These are phyloP conservation scores for Nemania sp. DNA, from an alignment of 2,329 filamentous ascomycete genomes.

Conservation along the genomic window DNA sequence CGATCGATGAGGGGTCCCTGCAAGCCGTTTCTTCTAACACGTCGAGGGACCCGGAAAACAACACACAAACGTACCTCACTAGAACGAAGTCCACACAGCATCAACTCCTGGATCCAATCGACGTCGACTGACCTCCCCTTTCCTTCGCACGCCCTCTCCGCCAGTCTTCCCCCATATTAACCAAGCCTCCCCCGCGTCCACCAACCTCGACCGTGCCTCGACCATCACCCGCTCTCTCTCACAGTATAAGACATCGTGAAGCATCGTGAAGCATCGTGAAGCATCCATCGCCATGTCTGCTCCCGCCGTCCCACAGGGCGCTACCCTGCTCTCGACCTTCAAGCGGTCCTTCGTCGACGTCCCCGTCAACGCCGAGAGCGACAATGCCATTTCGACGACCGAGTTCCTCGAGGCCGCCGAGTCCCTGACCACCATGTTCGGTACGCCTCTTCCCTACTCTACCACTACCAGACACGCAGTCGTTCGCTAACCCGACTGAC, in stretches of 20 bases:
- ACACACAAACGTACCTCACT: not conserved
- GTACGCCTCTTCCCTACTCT: conserved; percentile 51
- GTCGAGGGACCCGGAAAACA: conserved; percentile 3
- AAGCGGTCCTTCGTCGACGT: conserved; percentile 85
- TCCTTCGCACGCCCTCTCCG: not conserved
- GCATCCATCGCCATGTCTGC: conserved; percentile 55
- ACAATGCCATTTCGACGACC: conserved; percentile 77
- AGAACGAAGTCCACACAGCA: no score
- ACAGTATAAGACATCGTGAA: no score
- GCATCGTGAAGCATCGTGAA: not conserved
- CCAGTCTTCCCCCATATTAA: not conserved
- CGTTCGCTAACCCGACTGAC: conserved; percentile 9
- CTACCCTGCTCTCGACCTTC: conserved; percentile 85
- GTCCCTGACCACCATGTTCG: conserved; percentile 84
- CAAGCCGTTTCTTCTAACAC: not conserved
- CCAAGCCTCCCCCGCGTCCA: not conserved
- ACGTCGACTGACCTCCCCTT: conserved; percentile 25
- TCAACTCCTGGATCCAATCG: conserved; percentile 10
- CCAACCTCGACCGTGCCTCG: no score
- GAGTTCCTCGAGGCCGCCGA: conserved; percentile 93
- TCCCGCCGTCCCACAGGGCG: conserved; percentile 60
- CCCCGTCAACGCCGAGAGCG: conserved; percentile 71
- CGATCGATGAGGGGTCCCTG: not conserved
- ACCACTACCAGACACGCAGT: not conserved
- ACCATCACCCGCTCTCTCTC: no score